Evolutionary conservation across 805 yeast genomes (phyloP), one percentile per base, ranked within the genome.

Genomic region (Phaffomyces antillensis): DNA sequence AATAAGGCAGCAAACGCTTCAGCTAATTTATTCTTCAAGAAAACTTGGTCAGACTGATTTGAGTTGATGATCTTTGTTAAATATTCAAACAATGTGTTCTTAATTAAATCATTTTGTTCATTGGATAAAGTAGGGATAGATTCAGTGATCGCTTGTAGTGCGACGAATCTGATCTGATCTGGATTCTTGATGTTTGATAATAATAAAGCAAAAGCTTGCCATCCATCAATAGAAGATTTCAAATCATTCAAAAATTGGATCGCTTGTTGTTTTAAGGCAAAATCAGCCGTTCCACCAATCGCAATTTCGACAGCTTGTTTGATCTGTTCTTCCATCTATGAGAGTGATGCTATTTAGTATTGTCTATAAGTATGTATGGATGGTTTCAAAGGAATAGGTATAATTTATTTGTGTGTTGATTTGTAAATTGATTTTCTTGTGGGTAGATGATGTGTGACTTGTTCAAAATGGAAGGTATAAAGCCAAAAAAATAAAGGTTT

Each of bases 21-120:
- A 5, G 86, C 75, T 32, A 80, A 61, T 46, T 77, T 81, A 58
- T 80, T 81, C 53, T 77, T 67, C 54, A 79, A 54, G 50, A 66
- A 76, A 11, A 63, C 52, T 9, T 73, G 71, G 48, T 76, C 66
- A 42, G 42, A 45, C 41, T 53, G 48, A 24, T 43, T 37, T 11
- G 60, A 45, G 7, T 45, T 37, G 18, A 58, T 52, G 37, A 58
- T 36, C 12, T 39, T 39, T 17, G 48, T 45, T 12, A 56, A 42
- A 39, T 56, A 58, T 26, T 49, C 40, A 36, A 51, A 42, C 4
- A 59, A 36, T 3, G 55, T 45, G 20, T 49, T 53, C 58, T 55
- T 56, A 52, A 59, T 52, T 41, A 53, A 52, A n/a, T 42, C 39
- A 11, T 43, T 45, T 38, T 49, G 50, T n/a, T 55, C 60, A 16